phyloP scores from a whole-genome alignment of 2,329 filamentous ascomycete species.

The Geosmithia flava region DNA sequence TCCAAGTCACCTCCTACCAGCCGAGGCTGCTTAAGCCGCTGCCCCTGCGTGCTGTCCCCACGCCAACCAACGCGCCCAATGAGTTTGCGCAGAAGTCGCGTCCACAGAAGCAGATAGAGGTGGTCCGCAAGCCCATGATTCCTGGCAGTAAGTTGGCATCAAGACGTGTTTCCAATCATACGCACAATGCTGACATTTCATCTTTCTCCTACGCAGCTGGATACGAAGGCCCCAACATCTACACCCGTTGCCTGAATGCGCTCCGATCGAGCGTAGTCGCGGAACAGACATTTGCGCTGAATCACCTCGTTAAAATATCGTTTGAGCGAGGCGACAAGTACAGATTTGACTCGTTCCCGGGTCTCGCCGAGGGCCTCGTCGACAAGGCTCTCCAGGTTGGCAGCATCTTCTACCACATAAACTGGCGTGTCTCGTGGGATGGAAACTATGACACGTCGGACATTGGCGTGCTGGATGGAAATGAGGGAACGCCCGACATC shows the following conservation, averaged over 20 bases:
- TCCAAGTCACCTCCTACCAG: conserved; percentile 56
- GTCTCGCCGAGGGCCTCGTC: conserved; percentile 76
- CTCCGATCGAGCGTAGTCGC: conserved; percentile 66
- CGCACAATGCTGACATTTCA: conserved; percentile 3
- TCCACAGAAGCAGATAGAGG: conserved; percentile 21
- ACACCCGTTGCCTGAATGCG: conserved; percentile 74
- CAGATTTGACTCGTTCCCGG: conserved; percentile 82
- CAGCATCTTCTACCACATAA: conserved; percentile 66
- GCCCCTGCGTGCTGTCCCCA: conserved; percentile 60
- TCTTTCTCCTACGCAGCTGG: conserved; percentile 23
- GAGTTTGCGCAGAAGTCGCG: conserved; percentile 37
- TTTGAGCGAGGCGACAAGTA: conserved; percentile 93
- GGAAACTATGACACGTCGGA: conserved; percentile 39
- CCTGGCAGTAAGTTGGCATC: conserved; percentile 44
- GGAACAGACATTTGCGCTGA: conserved; percentile 86
- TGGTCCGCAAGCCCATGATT: conserved; percentile 33
- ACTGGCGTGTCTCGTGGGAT: conserved; percentile 67
- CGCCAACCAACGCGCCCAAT: conserved; percentile 60
- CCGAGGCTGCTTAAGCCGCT: conserved; percentile 50
- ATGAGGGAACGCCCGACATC: conserved; percentile 36
- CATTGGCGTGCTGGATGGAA: conserved; percentile 28
- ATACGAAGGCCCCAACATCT: conserved; percentile 77
- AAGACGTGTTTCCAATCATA: neutral
- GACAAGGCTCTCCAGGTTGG: conserved; percentile 74
- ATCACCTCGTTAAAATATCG: conserved; percentile 91